These are phyloP conservation scores for Hygrophila difformis DNA, from an alignment of 257 asterid genomes.

Conservation along the genomic window DNA sequence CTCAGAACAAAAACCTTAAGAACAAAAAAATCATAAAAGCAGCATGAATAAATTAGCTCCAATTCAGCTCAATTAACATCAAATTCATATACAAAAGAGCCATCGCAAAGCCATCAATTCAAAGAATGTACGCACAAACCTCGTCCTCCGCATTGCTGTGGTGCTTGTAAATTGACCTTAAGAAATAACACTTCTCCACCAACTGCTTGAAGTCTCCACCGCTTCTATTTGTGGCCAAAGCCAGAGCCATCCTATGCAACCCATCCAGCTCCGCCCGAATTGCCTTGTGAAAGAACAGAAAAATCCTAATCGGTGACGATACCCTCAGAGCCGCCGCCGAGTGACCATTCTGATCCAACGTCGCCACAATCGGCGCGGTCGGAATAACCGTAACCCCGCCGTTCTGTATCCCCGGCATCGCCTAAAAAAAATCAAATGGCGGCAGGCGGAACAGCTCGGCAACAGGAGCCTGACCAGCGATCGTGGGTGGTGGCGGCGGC, in stretches of 20 bases:
- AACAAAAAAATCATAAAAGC: too few relatives aligned
- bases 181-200: slow-evolving; percentile 43
- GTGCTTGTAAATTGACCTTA: slow-evolving; percentile 68
- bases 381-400: slow-evolving; percentile 35
- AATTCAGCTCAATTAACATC: slow-evolving; percentile 5
- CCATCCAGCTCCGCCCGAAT: slow-evolving; percentile 64
- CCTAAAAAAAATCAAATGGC: slow-evolving; percentile 15
- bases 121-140: slow-evolving; percentile 35
- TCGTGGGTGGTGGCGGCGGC: too few relatives aligned
- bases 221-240: slow-evolving; percentile 39
- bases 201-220: slow-evolving; percentile 50
- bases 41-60: neutral
- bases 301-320: slow-evolving; percentile 65
- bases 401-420: slow-evolving; percentile 45
- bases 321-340: slow-evolving; percentile 19
- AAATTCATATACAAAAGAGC: neutral
- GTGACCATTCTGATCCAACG: slow-evolving; percentile 25
- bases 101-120: neutral
- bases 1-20: too few relatives aligned
- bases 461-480: too few relatives aligned
- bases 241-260: slow-evolving; percentile 55
- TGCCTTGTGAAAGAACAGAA: slow-evolving; percentile 68
- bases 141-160: slow-evolving; percentile 90
- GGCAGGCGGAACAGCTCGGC: too few relatives aligned
- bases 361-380: slow-evolving; percentile 20